Evolutionary conservation across 176 grass and related monocot species (phyloP).

Genomic region (Oropetium thomaeum): DNA sequence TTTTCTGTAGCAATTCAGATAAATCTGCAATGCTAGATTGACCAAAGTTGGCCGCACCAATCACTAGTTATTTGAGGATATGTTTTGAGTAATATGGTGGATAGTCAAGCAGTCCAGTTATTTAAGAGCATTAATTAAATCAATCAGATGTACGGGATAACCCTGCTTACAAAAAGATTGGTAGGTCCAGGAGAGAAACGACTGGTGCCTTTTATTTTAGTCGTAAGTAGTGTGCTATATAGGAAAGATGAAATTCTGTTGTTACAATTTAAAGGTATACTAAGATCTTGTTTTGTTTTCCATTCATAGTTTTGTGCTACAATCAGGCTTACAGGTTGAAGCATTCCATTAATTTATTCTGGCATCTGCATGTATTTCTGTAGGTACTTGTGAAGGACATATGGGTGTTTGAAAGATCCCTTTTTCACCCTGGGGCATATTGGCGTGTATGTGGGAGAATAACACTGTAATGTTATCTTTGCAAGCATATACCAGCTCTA

Average conservation of each 20-base stretch:
- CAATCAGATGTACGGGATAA: background rate
- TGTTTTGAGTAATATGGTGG: background rate
- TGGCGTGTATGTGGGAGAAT: slow-evolving; percentile 76
- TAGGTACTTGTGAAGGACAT: slow-evolving; percentile 83
- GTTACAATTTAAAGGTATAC: background rate
- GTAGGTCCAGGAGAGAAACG: background rate
- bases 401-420: slow-evolving; percentile 86
- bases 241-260: background rate
- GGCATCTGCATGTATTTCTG: slow-evolving; percentile 16
- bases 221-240: background rate
- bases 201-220: background rate
- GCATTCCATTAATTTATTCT: slow-evolving; percentile 13
- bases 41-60: background rate
- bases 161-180: background rate
- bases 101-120: background rate
- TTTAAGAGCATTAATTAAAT: background rate
- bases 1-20: slow-evolving; percentile 4
- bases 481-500: background rate
- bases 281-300: background rate
- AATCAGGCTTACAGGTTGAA: background rate
- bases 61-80: background rate
- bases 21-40: background rate
- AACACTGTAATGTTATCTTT: slow-evolving; percentile 23
- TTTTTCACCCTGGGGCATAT: slow-evolving; percentile 75
- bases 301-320: background rate